phyloP scores from a whole-genome alignment of 805 yeast species.

The Barnettozyma botsteinii region DNA sequence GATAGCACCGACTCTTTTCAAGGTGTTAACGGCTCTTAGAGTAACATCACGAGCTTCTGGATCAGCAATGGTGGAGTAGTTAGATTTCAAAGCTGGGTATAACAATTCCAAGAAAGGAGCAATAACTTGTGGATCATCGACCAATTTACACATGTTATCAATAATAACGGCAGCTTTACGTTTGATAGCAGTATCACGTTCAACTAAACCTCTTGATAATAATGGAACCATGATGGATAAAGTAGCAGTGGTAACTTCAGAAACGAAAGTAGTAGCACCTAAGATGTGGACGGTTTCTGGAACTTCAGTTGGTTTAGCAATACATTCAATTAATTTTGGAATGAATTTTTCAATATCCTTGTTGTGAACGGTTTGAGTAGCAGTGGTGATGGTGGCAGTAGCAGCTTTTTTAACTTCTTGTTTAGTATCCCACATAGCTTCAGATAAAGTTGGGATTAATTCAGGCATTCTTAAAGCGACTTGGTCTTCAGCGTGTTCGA shows the following conservation, averaged over 20 bases:
- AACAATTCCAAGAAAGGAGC: constrained; percentile 97
- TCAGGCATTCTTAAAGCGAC: constrained; percentile 99
- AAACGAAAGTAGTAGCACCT: constrained; percentile 99
- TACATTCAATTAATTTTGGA: constrained; percentile 95
- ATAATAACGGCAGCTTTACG: constrained; percentile 99
- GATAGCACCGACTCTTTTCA: constrained; percentile 98
- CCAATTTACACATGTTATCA: constrained; percentile 99
- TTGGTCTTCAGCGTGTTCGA: constrained; percentile 92
- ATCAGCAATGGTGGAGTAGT: constrained; percentile 96
- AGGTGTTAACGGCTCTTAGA: constrained; percentile 91
- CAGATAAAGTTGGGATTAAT: constrained; percentile 96
- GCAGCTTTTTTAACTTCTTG: constrained; percentile 97
- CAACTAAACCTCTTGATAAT: constrained; percentile 98
- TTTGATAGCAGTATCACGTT: constrained; percentile 99
- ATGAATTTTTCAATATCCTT: constrained; percentile 99
- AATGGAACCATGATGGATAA: constrained; percentile 99
- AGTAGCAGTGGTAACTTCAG: constrained; percentile 99
- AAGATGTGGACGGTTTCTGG: constrained; percentile 98
- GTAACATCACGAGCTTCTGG: constrained; percentile 99
- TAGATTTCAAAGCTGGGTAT: constrained; percentile 92
- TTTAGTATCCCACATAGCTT: constrained; percentile 99
- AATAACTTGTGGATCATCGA: constrained; percentile 99
- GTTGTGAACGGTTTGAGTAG: constrained; percentile 97
- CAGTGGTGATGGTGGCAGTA: constrained; percentile 88
- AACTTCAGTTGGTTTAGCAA: constrained; percentile 93